Conservation (phyloP, 352 stramenopile species). For the Blastocystis sp. region DNA sequence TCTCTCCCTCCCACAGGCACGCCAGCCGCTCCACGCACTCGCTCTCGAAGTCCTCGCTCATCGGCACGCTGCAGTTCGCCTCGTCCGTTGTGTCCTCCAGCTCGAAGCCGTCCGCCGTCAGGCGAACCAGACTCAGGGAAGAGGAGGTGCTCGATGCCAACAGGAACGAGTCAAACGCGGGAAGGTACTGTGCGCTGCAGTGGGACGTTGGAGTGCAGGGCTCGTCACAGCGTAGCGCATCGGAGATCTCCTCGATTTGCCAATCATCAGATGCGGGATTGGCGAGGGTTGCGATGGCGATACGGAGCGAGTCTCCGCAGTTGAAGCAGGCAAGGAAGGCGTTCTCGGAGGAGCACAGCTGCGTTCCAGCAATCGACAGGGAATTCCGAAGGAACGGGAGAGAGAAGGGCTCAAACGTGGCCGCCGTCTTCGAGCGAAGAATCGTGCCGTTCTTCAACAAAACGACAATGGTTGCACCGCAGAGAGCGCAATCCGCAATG, state of each 20-base stretch:
- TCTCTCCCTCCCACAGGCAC: background rate
- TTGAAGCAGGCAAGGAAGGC: background rate
- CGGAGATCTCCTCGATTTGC: background rate
- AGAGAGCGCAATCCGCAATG: background rate
- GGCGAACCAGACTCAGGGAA: background rate
- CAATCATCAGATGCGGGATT: background rate
- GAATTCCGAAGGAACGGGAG: background rate
- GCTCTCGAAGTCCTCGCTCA: background rate
- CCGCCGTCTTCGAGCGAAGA: background rate
- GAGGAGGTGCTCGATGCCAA: background rate
- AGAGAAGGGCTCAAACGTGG: background rate
- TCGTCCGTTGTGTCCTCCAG: background rate
- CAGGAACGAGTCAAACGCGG: background rate
- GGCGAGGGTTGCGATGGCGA: background rate
- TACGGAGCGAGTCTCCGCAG: background rate
- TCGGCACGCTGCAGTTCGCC: constrained; percentile 5
- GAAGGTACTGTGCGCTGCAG: background rate
- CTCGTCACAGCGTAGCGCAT: background rate
- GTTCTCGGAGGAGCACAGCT: background rate
- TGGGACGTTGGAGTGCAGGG: background rate
- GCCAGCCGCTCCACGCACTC: background rate
- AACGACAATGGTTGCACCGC: background rate
- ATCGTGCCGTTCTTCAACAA: background rate
- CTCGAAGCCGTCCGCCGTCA: background rate
- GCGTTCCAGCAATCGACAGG: background rate